Evolutionary conservation across 305 asterid species (phyloP).

Genomic region (Fraxinus greggii): DNA sequence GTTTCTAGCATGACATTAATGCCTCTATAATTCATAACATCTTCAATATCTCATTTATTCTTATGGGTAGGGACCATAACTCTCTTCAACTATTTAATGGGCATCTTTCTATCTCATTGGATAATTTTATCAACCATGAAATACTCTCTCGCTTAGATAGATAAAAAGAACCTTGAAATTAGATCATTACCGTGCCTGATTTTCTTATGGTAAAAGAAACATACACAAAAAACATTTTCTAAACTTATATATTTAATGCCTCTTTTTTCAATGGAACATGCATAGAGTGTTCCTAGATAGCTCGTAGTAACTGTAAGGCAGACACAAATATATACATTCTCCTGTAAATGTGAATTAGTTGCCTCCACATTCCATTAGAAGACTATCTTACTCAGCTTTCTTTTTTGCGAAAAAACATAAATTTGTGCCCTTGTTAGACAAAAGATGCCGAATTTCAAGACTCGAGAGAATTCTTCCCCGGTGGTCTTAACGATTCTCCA

Average conservation of each 20-base stretch:
- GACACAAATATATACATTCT: not conserved
- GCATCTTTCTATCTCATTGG: not conserved
- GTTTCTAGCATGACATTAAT: not conserved
- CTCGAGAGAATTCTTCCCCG: not conserved
- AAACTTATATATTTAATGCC: not conserved
- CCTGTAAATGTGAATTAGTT: not conserved
- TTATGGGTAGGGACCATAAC: not conserved
- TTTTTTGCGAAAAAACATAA: not conserved
- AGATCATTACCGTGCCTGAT: not conserved
- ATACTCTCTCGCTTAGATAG: not conserved
- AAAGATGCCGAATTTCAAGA: conserved; percentile 8
- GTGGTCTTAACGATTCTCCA: conserved; percentile 18
- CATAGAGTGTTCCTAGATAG: not conserved
- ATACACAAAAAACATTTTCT: not conserved
- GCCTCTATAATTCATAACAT: not conserved
- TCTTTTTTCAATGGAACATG: not conserved
- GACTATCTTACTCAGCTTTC: not conserved
- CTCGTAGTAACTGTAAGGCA: conserved; percentile 11
- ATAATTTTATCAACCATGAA: not conserved
- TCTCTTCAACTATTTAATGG: not conserved
- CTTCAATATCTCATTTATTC: not conserved
- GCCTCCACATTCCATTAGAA: conserved; percentile 5
- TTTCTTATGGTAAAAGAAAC: not conserved
- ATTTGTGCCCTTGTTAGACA: not conserved
- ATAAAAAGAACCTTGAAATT: not conserved